Percentiles rank a stretch among this genome's conserved stretches.
Conservation (phyloP, 2,329 filamentous ascomycete genomes). For the Xylariaceae sp. region DNA sequence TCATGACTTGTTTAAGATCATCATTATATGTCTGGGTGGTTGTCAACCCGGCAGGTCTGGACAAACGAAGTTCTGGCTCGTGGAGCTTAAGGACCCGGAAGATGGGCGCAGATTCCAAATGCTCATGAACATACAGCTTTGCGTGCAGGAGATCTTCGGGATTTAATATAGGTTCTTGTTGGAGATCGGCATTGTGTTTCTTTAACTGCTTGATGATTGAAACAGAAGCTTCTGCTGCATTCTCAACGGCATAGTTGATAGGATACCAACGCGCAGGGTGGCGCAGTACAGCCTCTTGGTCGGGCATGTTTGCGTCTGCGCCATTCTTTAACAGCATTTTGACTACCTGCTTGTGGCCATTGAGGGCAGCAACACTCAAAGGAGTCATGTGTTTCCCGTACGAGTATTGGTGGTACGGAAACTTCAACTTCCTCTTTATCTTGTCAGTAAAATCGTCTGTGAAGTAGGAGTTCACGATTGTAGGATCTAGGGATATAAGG, state of each 20-base stretch:
- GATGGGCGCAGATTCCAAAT: slow-evolving; percentile 20
- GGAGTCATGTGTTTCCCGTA: slow-evolving; percentile 10
- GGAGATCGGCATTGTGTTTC: slow-evolving; percentile 6
- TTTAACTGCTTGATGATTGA: slow-evolving; percentile 15
- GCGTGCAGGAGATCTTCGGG: background rate
- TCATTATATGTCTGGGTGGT: slow-evolving; percentile 11
- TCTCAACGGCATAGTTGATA: slow-evolving; percentile 20
- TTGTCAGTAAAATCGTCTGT: background rate
- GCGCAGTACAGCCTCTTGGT: background rate
- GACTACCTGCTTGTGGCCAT: background rate
- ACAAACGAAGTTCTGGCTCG: background rate
- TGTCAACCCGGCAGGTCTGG: background rate
- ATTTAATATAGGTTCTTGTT: background rate
- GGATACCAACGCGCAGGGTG: background rate
- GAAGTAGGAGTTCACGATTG: slow-evolving; percentile 12
- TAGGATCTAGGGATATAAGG: slow-evolving; percentile 4
- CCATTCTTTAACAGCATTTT: slow-evolving; percentile 16
- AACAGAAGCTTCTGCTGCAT: slow-evolving; percentile 1
- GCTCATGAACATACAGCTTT: no score
- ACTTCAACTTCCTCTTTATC: no score
- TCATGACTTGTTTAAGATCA: background rate
- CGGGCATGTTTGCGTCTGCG: slow-evolving; percentile 15
- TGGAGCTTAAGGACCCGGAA: slow-evolving; percentile 18
- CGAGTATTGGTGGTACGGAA: background rate
- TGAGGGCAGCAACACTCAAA: slow-evolving; percentile 3